Conservation (phyloP, 2,329 filamentous ascomycete species). For the Pestalotiopsis sp. region DNA sequence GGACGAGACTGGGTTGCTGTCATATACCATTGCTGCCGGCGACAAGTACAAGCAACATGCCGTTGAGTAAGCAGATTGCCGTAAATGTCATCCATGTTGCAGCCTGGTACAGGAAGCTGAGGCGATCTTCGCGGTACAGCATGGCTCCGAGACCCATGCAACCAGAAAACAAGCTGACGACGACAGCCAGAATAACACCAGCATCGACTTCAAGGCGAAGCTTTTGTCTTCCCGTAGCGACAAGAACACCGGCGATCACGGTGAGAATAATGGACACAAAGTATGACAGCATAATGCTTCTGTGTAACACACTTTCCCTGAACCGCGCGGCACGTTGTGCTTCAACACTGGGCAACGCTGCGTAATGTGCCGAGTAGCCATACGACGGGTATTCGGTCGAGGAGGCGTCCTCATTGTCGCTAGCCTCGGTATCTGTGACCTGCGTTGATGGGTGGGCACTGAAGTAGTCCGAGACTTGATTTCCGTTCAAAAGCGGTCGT, state of each 20-base stretch:
- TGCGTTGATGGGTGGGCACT: constrained; percentile 21
- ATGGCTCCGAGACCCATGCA: constrained; percentile 63
- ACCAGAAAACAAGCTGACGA: constrained; percentile 67
- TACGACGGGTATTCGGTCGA: constrained; percentile 51
- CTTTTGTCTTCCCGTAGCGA: constrained; percentile 69
- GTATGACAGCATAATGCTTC: constrained; percentile 57
- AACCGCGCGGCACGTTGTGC: constrained; percentile 54
- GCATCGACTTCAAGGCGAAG: constrained; percentile 73
- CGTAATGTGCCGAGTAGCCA: constrained; percentile 58
- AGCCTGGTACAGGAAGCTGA: constrained; percentile 46
- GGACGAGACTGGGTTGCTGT: constrained; percentile 2
- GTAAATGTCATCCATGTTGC: constrained; percentile 47
- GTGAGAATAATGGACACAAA: constrained; percentile 65
- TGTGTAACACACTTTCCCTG: constrained; percentile 59
- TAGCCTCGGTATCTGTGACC: constrained; percentile 27
- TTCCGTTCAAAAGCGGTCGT: constrained; percentile 28
- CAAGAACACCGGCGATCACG: constrained; percentile 65
- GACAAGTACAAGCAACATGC: constrained; percentile 55
- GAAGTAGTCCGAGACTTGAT: constrained; percentile 30
- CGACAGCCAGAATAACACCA: constrained; percentile 68
- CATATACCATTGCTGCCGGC: constrained; percentile 40
- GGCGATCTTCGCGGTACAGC: constrained; percentile 51
- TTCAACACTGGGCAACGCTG: constrained; percentile 52
- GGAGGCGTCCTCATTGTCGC: constrained; percentile 55
- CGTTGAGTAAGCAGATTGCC: constrained; percentile 50